phyloP scores from a whole-genome alignment of 2,329 filamentous ascomycete species.

The Colletotrichum sp. region DNA sequence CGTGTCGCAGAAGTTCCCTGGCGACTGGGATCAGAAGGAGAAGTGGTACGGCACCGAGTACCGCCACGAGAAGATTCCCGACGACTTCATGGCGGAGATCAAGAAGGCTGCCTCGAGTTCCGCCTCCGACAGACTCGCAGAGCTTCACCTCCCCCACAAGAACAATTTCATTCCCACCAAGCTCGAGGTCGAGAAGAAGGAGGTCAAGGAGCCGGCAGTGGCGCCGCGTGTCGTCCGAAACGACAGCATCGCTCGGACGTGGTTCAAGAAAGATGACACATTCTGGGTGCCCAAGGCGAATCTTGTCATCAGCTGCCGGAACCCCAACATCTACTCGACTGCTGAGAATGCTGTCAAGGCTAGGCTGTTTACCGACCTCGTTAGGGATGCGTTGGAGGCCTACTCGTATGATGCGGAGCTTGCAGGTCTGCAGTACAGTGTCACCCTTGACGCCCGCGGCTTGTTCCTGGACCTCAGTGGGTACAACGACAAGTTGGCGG shows the following conservation, averaged over 20 bases:
- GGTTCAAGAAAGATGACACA: slow-evolving; percentile 98
- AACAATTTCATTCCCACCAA: slow-evolving; percentile 97
- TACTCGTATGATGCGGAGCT: slow-evolving; percentile 97
- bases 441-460: slow-evolving; percentile 75
- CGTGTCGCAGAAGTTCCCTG: slow-evolving; percentile 83
- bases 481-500: slow-evolving; percentile 95
- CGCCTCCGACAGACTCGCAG: slow-evolving; percentile 64
- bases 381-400: slow-evolving; percentile 87
- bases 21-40: slow-evolving; percentile 85
- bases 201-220: slow-evolving; percentile 76
- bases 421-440: slow-evolving; percentile 83
- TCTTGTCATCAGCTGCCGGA: slow-evolving; percentile 80
- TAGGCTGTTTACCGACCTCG: slow-evolving; percentile 81
- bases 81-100: slow-evolving; percentile 76
- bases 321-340: slow-evolving; percentile 78
- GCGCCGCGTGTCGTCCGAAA: slow-evolving; percentile 85
- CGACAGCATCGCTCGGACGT: slow-evolving; percentile 79
- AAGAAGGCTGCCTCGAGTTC: slow-evolving; percentile 65
- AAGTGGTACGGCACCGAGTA: slow-evolving; percentile 99
- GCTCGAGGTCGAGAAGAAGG: slow-evolving; percentile 93
- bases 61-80: slow-evolving; percentile 78
- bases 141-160: slow-evolving; percentile 85
- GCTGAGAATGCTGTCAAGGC: slow-evolving; percentile 81
- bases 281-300: slow-evolving; percentile 98
- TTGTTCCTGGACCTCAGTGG: slow-evolving; percentile 82